These are phyloP conservation scores for Rhizophora apiculata DNA, from an alignment of 345 rosid species.

Conservation along the genomic window DNA sequence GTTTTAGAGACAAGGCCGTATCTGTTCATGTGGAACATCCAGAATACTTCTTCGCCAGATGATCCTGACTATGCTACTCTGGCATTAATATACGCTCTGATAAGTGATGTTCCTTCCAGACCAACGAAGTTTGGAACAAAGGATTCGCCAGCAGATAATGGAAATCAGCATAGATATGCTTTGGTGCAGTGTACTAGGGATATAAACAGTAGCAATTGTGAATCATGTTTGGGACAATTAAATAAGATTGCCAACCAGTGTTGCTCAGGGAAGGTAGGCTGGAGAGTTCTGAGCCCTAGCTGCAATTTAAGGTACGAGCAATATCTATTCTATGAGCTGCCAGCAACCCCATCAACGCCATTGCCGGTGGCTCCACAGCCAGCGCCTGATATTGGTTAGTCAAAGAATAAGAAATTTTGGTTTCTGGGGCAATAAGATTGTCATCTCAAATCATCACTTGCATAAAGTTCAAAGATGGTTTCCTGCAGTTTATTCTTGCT, in stretches of 20 bases:
- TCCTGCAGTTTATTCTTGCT: background rate
- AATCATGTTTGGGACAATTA: conserved; percentile 15
- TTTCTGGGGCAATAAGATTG: background rate
- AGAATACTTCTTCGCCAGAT: conserved; percentile 12
- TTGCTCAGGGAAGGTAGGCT: conserved; percentile 29
- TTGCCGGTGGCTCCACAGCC: conserved; percentile 14
- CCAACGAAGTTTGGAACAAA: conserved; percentile 9
- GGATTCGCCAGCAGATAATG: background rate
- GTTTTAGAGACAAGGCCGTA: background rate
- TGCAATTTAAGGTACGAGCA: conserved; percentile 35
- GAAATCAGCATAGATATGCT: conserved; percentile 19
- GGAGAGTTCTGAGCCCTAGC: conserved; percentile 33
- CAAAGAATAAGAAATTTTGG: background rate
- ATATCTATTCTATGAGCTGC: conserved; percentile 2
- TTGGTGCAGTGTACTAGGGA: conserved; percentile 40
- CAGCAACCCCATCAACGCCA: conserved; percentile 3
- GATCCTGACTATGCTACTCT: background rate
- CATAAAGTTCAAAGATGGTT: background rate
- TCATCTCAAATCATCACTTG: background rate
- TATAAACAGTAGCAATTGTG: conserved; percentile 16
- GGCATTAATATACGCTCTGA: conserved; percentile 12
- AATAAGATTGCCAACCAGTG: background rate
- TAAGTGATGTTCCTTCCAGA: background rate
- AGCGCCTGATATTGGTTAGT: conserved; percentile 16
- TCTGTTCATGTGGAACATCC: background rate